Evolutionary conservation across 345 rosid genomes (phyloP).

Genomic region (Ricinus communis): DNA sequence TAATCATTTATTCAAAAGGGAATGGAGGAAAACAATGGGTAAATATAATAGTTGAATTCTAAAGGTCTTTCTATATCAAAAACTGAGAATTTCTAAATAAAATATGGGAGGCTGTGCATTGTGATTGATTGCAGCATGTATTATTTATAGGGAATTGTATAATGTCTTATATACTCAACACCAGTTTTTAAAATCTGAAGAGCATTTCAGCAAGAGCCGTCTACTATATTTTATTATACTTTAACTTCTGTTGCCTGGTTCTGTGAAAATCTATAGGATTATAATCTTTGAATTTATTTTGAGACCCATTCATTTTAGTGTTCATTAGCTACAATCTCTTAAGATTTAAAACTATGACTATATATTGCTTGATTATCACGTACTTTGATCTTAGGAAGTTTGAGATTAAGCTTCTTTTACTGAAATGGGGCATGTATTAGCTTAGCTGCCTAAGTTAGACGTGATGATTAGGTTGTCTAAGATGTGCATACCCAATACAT

Average conservation of each 20-base stretch:
- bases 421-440: too few relatives aligned
- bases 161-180: neutral
- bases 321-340: too few relatives aligned
- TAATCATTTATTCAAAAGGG: neutral
- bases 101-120: neutral
- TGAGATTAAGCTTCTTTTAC: too few relatives aligned
- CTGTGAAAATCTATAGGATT: neutral
- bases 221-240: neutral
- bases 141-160: neutral
- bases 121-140: neutral
- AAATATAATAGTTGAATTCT: neutral
- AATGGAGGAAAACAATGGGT: constrained; percentile 2
- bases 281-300: too few relatives aligned
- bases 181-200: neutral
- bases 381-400: too few relatives aligned
- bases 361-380: too few relatives aligned
- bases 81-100: neutral
- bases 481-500: too few relatives aligned
- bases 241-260: neutral
- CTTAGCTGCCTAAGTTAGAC: too few relatives aligned
- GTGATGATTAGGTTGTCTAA: too few relatives aligned
- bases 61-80: too few relatives aligned
- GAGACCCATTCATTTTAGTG: too few relatives aligned
- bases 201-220: neutral
- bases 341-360: too few relatives aligned